Conservation (phyloP, 169 alveolate species). For the Gregarina niphandrodes region DNA sequence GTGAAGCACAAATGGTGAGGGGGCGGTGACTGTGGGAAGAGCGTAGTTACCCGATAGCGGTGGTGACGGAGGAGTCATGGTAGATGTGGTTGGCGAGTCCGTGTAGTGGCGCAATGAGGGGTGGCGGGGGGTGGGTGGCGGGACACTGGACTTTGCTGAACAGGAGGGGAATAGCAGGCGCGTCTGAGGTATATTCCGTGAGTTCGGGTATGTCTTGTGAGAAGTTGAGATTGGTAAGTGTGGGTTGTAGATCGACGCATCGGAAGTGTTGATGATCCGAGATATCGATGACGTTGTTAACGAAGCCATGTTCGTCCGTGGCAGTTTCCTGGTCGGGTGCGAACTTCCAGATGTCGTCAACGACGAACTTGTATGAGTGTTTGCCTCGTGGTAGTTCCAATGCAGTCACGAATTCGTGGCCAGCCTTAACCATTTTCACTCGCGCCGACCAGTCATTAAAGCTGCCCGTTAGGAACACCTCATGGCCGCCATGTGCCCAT, state of each 20-base stretch:
- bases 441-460: slow-evolving; percentile 11
- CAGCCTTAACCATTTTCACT: slow-evolving; percentile 2
- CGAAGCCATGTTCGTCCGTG: slow-evolving; percentile 13
- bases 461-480: slow-evolving; percentile 7
- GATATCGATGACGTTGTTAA: slow-evolving; percentile 14
- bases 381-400: slow-evolving; percentile 7
- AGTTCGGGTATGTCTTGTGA: slow-evolving; percentile 14
- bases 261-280: neutral
- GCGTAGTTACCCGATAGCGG: slow-evolving; percentile 4
- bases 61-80: slow-evolving; percentile 5
- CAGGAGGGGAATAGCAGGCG: slow-evolving; percentile 12
- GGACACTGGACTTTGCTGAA: slow-evolving; percentile 4
- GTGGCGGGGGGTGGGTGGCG: too few relatives aligned
- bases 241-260: too few relatives aligned
- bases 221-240: too few relatives aligned
- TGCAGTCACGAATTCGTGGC: slow-evolving; percentile 6
- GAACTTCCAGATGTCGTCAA: slow-evolving; percentile 19
- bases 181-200: slow-evolving; percentile 13
- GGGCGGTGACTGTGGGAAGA: neutral
- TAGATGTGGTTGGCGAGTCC: slow-evolving; percentile 9
- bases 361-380: slow-evolving; percentile 14
- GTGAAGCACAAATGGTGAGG: too few relatives aligned
- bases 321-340: slow-evolving; percentile 13
- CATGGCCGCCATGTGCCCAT: slow-evolving; percentile 18
- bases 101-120: slow-evolving; percentile 11